phyloP scores from a whole-genome alignment of 169 alveolate genomes.

The Cryptosporidium viatorum region DNA sequence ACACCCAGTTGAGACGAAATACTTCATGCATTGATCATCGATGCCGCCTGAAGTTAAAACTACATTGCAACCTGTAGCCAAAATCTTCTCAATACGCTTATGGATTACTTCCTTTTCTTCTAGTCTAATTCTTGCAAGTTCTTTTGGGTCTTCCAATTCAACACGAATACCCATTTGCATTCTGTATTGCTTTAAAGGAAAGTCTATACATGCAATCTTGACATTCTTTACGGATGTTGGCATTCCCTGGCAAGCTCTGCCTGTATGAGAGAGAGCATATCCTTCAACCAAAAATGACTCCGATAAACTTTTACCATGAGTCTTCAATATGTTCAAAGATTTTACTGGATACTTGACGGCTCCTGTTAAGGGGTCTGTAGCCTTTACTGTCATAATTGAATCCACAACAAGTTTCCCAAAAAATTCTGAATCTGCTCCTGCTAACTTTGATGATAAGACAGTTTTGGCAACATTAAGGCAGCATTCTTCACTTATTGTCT shows the following conservation, averaged over 20 bases:
- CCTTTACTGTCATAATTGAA: conserved; percentile 93
- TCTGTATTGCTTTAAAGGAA: conserved; percentile 95
- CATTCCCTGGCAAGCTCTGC: conserved; percentile 97
- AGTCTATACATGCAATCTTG: conserved; percentile 97
- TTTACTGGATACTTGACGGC: conserved; percentile 95
- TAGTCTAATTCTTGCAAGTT: conserved; percentile 94
- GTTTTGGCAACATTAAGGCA: conserved; percentile 94
- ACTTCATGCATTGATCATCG: conserved; percentile 98
- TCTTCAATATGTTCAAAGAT: conserved; percentile 93
- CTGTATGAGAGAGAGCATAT: conserved; percentile 90
- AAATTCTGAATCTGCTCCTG: conserved; percentile 93
- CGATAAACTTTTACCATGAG: conserved; percentile 94
- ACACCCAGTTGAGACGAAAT: conserved; percentile 97
- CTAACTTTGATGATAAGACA: conserved; percentile 93
- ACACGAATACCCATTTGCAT: conserved; percentile 95
- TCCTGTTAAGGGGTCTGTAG: conserved; percentile 82
- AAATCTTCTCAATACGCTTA: conserved; percentile 93
- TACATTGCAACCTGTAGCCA: conserved; percentile 98
- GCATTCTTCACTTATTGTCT: conserved; percentile 87
- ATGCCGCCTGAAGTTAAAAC: conserved; percentile 97
- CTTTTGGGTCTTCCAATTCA: conserved; percentile 95
- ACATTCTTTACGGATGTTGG: conserved; percentile 94
- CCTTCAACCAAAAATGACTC: conserved; percentile 94
- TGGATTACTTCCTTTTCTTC: conserved; percentile 97
- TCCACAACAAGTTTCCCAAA: conserved; percentile 94